Conservation (phyloP, 192 early-diverging fungal species). For the Backusella sp. region DNA sequence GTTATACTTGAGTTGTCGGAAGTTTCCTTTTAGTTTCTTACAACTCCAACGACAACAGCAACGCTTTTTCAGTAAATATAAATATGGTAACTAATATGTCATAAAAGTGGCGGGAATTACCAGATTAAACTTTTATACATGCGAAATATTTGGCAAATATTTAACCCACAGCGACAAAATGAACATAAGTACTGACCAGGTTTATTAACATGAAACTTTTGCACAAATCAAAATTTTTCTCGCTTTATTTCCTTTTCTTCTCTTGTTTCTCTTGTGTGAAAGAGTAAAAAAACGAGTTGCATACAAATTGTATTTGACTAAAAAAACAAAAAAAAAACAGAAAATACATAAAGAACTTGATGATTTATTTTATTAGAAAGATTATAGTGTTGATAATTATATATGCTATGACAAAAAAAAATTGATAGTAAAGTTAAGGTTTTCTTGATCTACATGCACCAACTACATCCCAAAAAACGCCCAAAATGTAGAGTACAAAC, state of each 20-base stretch:
- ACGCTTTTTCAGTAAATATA: background rate
- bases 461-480: slow-evolving; percentile 28
- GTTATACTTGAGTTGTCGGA: background rate
- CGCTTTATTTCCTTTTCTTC: background rate
- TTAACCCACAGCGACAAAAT: background rate
- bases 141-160: background rate
- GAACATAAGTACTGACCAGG: background rate
- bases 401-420: background rate
- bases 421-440: background rate
- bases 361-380: background rate
- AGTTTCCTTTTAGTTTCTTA: background rate
- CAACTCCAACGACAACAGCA: background rate
- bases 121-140: background rate
- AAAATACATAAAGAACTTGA: background rate
- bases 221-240: background rate
- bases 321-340: background rate
- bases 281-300: background rate
- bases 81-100: no score
- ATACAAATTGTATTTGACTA: background rate
- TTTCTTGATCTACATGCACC: slow-evolving; percentile 14
- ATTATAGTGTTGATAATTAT: background rate
- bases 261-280: background rate
- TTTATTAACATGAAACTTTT: background rate
- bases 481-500: slow-evolving; percentile 23
- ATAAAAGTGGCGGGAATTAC: background rate